Evolutionary conservation across 2,329 filamentous ascomycete genomes (phyloP).

Genomic region (Monilinia laxa): DNA sequence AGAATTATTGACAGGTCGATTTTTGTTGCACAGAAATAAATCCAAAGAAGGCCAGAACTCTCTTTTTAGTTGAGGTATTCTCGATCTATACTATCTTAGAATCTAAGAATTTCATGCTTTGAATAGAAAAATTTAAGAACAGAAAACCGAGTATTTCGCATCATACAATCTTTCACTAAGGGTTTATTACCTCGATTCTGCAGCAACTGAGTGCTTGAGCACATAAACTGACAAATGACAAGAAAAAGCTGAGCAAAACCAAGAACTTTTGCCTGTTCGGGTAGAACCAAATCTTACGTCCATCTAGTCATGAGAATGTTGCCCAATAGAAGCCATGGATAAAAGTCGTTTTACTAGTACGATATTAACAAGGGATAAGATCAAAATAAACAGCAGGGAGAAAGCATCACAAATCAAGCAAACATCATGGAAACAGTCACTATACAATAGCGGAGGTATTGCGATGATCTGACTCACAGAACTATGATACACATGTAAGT

Average conservation of each 20-base stretch:
- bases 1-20: background rate
- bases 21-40: background rate
- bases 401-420: background rate
- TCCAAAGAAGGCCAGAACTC: background rate
- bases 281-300: background rate
- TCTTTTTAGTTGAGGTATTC: background rate
- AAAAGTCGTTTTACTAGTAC: background rate
- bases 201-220: background rate
- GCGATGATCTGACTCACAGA: background rate
- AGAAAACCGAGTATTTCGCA: background rate
- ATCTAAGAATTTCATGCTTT: background rate
- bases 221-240: background rate
- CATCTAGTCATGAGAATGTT: background rate
- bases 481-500: background rate
- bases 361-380: background rate
- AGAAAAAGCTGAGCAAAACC: background rate
- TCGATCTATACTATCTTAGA: background rate
- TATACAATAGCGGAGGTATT: background rate
- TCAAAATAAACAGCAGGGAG: background rate
- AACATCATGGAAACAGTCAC: background rate
- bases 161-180: background rate
- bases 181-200: background rate
- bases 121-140: background rate
- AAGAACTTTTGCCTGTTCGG: background rate
- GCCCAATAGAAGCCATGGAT: background rate